Percentiles rank a stretch among this genome's conserved stretches.
Evolutionary conservation across 2,329 filamentous ascomycete genomes (phyloP).

Genomic region (Diaporthe sp.): DNA sequence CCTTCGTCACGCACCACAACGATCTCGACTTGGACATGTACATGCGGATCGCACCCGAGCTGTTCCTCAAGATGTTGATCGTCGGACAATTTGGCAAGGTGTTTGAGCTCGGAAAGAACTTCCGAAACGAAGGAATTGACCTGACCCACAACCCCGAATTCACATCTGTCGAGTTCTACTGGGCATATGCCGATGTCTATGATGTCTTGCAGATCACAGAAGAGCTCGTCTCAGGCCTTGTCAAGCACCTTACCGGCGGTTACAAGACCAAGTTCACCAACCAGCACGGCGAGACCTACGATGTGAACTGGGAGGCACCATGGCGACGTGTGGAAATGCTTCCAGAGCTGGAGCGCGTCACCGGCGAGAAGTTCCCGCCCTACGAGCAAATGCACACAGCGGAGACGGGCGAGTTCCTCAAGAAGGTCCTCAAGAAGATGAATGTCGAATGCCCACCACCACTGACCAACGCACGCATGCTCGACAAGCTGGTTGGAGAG

Average conservation of each 20-base stretch:
- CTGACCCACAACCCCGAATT: conserved; percentile 99
- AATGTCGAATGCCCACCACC: conserved; percentile 92
- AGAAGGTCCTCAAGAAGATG: conserved; percentile 86
- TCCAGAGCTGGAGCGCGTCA: conserved; percentile 87
- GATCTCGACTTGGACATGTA: conserved; percentile 95
- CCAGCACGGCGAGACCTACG: conserved; percentile 86
- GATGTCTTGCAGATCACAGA: conserved; percentile 94
- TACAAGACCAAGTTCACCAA: conserved; percentile 91
- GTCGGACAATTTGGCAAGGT: conserved; percentile 95
- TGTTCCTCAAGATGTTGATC: conserved; percentile 96
- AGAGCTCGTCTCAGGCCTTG: conserved; percentile 89
- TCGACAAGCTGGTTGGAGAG: conserved; percentile 94
- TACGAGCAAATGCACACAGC: conserved; percentile 90
- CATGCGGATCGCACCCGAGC: conserved; percentile 93
- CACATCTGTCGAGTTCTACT: conserved; percentile 97
- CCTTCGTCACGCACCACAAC: conserved; percentile 96
- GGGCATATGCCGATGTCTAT: conserved; percentile 92
- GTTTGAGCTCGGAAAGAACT: conserved; percentile 95
- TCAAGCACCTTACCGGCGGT: conserved; percentile 88
- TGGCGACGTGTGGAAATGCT: conserved; percentile 98
- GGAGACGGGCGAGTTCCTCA: conserved; percentile 91
- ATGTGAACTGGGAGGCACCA: conserved; percentile 96
- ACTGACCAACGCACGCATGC: conserved; percentile 93
- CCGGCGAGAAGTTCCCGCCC: conserved; percentile 93
- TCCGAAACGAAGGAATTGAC: conserved; percentile 93